Evolutionary conservation across 2,329 filamentous ascomycete genomes (phyloP), one percentile per base, ranked within the genome.

Genomic region (Colletotrichum chlorophyti): DNA sequence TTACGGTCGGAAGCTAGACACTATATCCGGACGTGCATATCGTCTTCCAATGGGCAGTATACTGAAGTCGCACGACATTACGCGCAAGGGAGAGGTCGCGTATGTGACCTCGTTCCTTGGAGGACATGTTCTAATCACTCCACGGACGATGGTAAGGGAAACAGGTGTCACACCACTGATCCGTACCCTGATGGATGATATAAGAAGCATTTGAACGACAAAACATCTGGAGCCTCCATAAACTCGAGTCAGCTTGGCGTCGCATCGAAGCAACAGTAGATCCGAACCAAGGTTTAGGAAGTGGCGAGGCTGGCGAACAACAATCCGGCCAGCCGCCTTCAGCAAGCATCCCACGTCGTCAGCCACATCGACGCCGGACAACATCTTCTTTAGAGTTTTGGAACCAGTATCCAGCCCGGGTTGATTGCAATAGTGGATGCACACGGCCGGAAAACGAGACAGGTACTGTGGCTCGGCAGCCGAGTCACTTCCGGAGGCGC

Each of bases 361-460:
- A 19, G 38, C 40, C 38, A 46, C n/a, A 38, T 60, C 57, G 51
- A 58, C 29, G 46, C 46, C 45, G 27, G 23, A 35, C 26, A 40
- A 45, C 45, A 21, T 45, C 57, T 60, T 53, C 24, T 54, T 51
- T 60, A 57, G 41, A 58, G 58, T 60, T 60, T 50, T 38, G n/a
- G n/a, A n/a, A n/a, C n/a, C n/a, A 11, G 21, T 41, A 43, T 51
- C 45, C 24, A 52, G 37, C 32, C 23, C 45, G 52, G 58, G 38
- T 45, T 47, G 52, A 40, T 23, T 24, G 14, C 31, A n/a, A 29
- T 4, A 24, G 46, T 45, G 57, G 43, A 57, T 51, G 21, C 21
- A 32, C 29, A 37, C 34, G 19, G 50, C n/a, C 50, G 29, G 35
- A 59, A 12, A 15, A 43, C 34, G 48, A 53, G 23, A 52, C 32